These are phyloP conservation scores for Nigrospora oryzae DNA, from an alignment of 2,329 filamentous ascomycete genomes.

Conservation along the genomic window DNA sequence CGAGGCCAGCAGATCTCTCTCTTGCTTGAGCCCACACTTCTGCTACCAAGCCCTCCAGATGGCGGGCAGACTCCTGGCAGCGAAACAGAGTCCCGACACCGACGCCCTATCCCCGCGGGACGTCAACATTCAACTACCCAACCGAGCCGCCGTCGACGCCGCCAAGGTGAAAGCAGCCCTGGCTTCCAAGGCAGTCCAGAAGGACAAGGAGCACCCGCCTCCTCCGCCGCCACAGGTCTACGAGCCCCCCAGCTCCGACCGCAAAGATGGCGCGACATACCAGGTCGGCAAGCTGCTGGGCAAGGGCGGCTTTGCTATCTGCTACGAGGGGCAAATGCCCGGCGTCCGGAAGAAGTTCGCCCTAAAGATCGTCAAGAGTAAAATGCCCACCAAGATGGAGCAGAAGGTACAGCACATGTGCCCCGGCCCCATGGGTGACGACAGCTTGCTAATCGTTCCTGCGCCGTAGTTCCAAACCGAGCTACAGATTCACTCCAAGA, in stretches of 20 bases:
- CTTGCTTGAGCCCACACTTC: conserved; percentile 5
- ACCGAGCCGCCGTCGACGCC: conserved; percentile 18
- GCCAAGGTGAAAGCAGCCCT: conserved; percentile 43
- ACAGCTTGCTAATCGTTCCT: neutral
- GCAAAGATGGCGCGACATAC: conserved; percentile 63
- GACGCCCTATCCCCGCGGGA: conserved; percentile 59
- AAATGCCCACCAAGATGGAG: conserved; percentile 76
- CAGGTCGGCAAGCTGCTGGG: conserved; percentile 66
- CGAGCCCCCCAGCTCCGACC: conserved; percentile 60
- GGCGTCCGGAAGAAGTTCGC: conserved; percentile 62
- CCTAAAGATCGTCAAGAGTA: conserved; percentile 75
- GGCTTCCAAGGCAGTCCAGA: conserved; percentile 24
- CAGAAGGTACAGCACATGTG: conserved; percentile 56
- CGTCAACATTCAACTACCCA: conserved; percentile 49
- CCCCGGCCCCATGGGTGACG: neutral
- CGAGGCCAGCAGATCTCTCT: conserved; percentile 4
- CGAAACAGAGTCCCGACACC: conserved; percentile 44
- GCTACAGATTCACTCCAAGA: conserved; percentile 96
- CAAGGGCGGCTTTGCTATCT: conserved; percentile 77
- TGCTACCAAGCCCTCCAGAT: conserved; percentile 19
- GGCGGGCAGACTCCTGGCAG: conserved; percentile 37
- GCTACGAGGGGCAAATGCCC: conserved; percentile 62
- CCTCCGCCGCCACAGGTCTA: conserved; percentile 52
- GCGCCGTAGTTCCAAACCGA: conserved; percentile 62
- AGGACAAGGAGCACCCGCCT: conserved; percentile 59